Evolutionary conservation across 176 grass and related monocot genomes (phyloP), one percentile per base, ranked within the genome.

Genomic region (Oryza meridionalis): DNA sequence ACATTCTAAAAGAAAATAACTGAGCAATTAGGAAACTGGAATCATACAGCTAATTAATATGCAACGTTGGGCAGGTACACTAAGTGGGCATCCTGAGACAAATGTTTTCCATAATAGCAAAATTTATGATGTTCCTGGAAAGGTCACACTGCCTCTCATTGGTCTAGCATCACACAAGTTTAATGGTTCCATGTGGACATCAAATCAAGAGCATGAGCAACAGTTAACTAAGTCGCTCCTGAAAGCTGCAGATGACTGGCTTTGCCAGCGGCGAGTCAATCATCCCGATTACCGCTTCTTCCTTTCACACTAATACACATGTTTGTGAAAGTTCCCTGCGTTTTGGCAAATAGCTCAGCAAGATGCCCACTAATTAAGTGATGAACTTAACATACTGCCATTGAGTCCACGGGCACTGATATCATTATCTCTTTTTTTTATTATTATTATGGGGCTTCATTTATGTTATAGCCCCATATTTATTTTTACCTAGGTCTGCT

Each of bases 281-380:
- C 90, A 92, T 55, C 93, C 90, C 26, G 93, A 95, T 82, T 95
- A 90, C 76, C 80, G 83, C 9, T 95, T 95, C 73, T 95, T 95
- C 67, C 78, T 88, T 21, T 88, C 88, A 3, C 93, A 95, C 68
- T 75, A 65, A 24, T 78, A 45, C 26, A 13, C 83, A 44, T 74
- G 14, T 55, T 67, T 32, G 66, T 92, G 78, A 62, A 64, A 75
- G n/a, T 24, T 26, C n/a, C 14, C 70, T 35, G 11, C 19, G 6
- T 50, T 75, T 75, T 66, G 42, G 58, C 24, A 10, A 69, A 72
- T 42, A 51, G 65, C 40, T 40, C 72, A 71, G 19, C 29, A 35
- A 5, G 3, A 77, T 77, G 79, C 50, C 78, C 66, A 72, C 73
- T 65, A 51, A 47, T 70, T 38, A 71, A 82, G 26, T 11, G 70